These are phyloP conservation scores for Imleria badia DNA, from an alignment of 768 basidiomycete genomes.

Conservation along the genomic window DNA sequence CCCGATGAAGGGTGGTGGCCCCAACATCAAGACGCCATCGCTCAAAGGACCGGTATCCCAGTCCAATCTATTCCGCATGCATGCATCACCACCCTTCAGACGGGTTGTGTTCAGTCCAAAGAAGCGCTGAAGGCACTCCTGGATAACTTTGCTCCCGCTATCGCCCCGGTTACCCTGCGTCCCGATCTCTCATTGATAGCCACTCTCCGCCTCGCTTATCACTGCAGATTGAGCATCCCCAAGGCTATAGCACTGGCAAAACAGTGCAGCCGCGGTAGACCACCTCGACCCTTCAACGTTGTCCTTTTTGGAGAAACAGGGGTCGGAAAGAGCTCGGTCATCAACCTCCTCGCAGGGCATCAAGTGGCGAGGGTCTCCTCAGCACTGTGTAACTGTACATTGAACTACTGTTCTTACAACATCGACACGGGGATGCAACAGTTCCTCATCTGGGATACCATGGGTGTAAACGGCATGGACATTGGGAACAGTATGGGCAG, in stretches of 20 bases:
- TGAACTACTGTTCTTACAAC: not conserved
- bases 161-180: not conserved
- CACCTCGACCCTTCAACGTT: slow-evolving; percentile 18
- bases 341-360: slow-evolving; percentile 4
- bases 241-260: not conserved
- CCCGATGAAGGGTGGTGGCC: too few relatives aligned
- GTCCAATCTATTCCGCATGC: too few relatives aligned
- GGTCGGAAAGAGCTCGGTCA: slow-evolving; percentile 3
- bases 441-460: slow-evolving; percentile 5
- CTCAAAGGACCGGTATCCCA: too few relatives aligned
- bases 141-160: not conserved
- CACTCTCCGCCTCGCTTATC: not conserved
- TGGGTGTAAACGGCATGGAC: not conserved
- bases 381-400: not conserved
- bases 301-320: slow-evolving; percentile 35
- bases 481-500: not conserved
- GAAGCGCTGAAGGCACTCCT: not conserved
- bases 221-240: not conserved
- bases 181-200: not conserved
- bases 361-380: not conserved
- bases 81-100: not conserved
- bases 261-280: not conserved
- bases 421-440: not conserved
- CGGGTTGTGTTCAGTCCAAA: not conserved
- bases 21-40: too few relatives aligned